These are phyloP conservation scores for Leersia perrieri DNA, from an alignment of 176 grass and related monocot genomes.

Conservation along the genomic window DNA sequence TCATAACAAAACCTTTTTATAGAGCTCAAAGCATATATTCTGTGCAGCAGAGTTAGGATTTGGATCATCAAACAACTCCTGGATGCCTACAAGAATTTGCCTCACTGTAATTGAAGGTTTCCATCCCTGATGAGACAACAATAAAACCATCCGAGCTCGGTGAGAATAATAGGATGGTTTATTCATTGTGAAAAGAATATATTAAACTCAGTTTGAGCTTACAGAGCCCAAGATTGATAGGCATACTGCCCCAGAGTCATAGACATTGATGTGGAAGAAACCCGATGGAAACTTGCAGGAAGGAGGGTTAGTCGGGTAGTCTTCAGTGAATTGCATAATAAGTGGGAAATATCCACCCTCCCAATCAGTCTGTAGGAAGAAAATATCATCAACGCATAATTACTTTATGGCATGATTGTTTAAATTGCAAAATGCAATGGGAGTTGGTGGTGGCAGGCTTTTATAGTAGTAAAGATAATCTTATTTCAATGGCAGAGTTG, in stretches of 20 bases:
- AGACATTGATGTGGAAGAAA: conserved; percentile 89
- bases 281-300: conserved; percentile 74
- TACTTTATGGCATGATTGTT: neutral
- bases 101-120: conserved; percentile 81
- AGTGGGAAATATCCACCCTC: conserved; percentile 85
- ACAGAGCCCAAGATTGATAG: conserved; percentile 70
- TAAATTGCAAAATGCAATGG: too few relatives aligned
- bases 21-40: conserved; percentile 51
- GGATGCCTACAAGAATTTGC: conserved; percentile 85
- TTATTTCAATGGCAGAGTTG: too few relatives aligned
- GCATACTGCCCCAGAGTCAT: conserved; percentile 62
- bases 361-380: conserved; percentile 77
- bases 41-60: conserved; percentile 71
- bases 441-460: too few relatives aligned
- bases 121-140: conserved; percentile 53
- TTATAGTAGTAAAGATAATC: too few relatives aligned
- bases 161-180: neutral
- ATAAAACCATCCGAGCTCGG: neutral
- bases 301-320: conserved; percentile 66
- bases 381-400: neutral
- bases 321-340: conserved; percentile 56
- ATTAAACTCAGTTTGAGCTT: conserved; percentile 24
- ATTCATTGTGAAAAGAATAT: neutral
- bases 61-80: conserved; percentile 74
- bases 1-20: conserved; percentile 43